Evolutionary conservation across 768 basidiomycete genomes (phyloP), one percentile per base, ranked within the genome.

Genomic region (Plicaturopsis crispa): DNA sequence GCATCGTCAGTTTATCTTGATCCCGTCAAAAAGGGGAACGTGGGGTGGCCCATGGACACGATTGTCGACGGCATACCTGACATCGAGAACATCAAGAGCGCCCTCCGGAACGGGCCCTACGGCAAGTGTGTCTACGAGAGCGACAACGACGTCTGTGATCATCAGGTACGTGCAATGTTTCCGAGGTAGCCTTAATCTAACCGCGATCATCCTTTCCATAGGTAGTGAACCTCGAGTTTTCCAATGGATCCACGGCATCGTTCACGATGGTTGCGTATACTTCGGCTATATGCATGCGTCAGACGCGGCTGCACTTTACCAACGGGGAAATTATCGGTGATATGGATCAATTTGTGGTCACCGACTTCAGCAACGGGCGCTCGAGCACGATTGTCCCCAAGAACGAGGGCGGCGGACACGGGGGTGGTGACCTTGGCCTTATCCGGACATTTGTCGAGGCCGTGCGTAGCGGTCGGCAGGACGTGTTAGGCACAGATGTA

Each of bases 181-280:
- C 0, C 16, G 21, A 6, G n/a, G 40, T 35, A 18, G 31, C 17
- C 12, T 24, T 5, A 8, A 6, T 21, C 14, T n/a, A 24, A 48
- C 19, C 43, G 33, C 4, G 11, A 3, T 12, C 20, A 5, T 11
- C 14, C 5, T 10, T 24, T 19, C 39, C 16, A 14, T 40, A 75
- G 75, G 83, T 92, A 33, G 90, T 93, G 45, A 92, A 90, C 54
- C 59, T 93, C 40, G 84, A 91, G 51, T 93, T 87, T 55, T 78
- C 81, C 5, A 76, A 78, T 36, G 87, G 88, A 12, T 69, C 75
- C 20, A 92, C 90, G 0, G 85, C 74, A 10, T 85, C 85, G 0
- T 85, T 93, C 56, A 91, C 90, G 14, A 90, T 93, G 87, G 73
- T 88, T 34, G 90, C 90, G 10, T 85, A 78, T 53, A 85, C 86